A percentile compares a stretch with the other conserved stretches of the same genome.
phyloP scores from a whole-genome alignment of 768 basidiomycete genomes.

The Podaxis sp. region DNA sequence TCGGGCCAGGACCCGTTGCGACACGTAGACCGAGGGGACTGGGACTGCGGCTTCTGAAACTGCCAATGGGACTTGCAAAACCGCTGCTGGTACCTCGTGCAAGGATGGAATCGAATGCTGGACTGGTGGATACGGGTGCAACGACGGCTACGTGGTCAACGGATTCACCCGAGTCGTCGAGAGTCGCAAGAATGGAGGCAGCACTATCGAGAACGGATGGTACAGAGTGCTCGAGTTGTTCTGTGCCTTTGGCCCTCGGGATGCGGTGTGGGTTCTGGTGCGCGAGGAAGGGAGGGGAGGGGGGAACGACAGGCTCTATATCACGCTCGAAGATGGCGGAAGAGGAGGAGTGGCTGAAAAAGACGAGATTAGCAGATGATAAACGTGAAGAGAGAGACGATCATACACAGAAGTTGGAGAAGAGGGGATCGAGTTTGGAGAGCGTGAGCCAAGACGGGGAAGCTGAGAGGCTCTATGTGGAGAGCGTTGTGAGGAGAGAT shows the following conservation, averaged over 20 bases:
- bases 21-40: conserved; percentile 43
- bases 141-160: conserved; percentile 61
- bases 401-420: conserved; percentile 76
- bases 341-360: conserved; percentile 61
- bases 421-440: conserved; percentile 73
- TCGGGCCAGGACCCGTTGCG: conserved; percentile 16
- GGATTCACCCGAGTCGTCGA: conserved; percentile 35
- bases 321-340: conserved; percentile 92
- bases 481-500: conserved; percentile 30
- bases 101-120: conserved; percentile 13
- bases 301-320: conserved; percentile 62
- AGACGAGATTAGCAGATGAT: conserved; percentile 8
- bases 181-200: conserved; percentile 59
- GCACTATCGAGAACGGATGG: conserved; percentile 86
- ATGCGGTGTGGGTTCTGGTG: conserved; percentile 66
- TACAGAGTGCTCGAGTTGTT: conserved; percentile 72
- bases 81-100: conserved; percentile 38
- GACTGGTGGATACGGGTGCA: conserved; percentile 35
- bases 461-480: conserved; percentile 41
- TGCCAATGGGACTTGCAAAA: conserved; percentile 65
- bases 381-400: not conserved
- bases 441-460: conserved; percentile 52
- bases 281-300: conserved; percentile 26
- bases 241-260: conserved; percentile 66
- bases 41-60: conserved; percentile 62